Evolutionary conservation across 495 filamentous ascomycete species (phyloP).

Genomic region (Tuber aestivum): DNA sequence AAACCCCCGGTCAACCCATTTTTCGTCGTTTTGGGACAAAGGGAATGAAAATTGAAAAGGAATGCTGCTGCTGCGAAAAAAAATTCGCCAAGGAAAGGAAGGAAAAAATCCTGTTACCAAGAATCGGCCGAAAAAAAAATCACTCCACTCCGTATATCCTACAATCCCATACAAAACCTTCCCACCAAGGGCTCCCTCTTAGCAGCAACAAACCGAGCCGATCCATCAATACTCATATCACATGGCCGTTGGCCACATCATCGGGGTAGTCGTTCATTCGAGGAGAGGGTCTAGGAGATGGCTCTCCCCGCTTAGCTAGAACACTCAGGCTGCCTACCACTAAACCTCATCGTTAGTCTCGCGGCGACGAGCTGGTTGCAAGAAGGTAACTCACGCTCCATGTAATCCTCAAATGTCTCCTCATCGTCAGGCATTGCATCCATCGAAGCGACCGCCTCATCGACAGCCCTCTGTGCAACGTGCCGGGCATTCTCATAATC

Average conservation of each 20-base stretch:
- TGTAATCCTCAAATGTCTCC: constrained; percentile 50
- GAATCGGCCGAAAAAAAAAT: background rate
- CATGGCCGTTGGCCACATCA: constrained; percentile 9
- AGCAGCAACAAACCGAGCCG: background rate
- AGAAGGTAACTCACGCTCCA: constrained; percentile 35
- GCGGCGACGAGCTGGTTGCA: no score
- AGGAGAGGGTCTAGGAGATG: constrained; percentile 32
- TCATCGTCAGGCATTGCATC: constrained; percentile 84
- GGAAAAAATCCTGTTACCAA: background rate
- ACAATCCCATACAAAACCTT: background rate
- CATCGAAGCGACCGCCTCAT: constrained; percentile 81
- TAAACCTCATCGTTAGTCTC: constrained; percentile 7
- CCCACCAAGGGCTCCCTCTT: background rate
- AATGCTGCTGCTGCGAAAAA: background rate
- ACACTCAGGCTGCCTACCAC: constrained; percentile 48
- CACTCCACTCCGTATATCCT: background rate
- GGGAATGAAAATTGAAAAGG: background rate
- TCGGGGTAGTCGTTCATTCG: constrained; percentile 16
- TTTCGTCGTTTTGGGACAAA: background rate
- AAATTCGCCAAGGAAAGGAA: background rate
- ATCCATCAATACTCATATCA: constrained; percentile 13
- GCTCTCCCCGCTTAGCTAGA: constrained; percentile 46
- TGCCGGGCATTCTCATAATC: constrained; percentile 66
- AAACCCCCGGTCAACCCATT: background rate
- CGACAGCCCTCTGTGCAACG: constrained; percentile 74